Conservation (phyloP, 2,329 filamentous ascomycete species). For the Exophiala alcalophila region DNA sequence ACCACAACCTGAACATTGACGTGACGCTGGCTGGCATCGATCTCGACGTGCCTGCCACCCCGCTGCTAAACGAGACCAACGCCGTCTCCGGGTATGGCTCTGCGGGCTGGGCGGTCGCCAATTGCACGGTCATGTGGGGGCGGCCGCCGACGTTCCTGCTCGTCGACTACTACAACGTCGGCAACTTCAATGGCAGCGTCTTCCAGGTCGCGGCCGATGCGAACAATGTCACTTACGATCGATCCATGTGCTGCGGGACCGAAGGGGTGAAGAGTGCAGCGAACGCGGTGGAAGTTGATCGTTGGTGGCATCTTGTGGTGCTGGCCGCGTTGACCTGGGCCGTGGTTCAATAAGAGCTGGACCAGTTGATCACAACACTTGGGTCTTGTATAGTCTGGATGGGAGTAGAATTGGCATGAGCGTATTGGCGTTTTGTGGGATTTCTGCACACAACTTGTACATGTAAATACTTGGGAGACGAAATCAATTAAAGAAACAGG, state of each 20-base stretch:
- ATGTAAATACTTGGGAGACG: too few species aligned
- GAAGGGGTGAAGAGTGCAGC: constrained; percentile 11
- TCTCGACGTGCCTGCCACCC: constrained; percentile 69
- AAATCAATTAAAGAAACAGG: too few species aligned
- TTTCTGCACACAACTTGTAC: too few species aligned
- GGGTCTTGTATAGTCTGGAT: too few species aligned
- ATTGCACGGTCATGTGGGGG: constrained; percentile 64
- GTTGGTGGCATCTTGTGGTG: too few species aligned
- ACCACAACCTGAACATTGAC: constrained; percentile 86
- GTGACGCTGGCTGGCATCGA: constrained; percentile 63
- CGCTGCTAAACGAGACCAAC: constrained; percentile 70
- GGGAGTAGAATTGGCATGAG: too few species aligned
- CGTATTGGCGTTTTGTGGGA: too few species aligned
- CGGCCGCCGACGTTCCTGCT: constrained; percentile 74
- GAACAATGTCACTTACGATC: constrained; percentile 69
- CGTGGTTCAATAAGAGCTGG: too few species aligned
- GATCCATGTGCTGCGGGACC: constrained; percentile 39
- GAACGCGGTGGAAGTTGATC: neutral
- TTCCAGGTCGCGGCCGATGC: constrained; percentile 69
- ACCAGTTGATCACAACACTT: too few species aligned
- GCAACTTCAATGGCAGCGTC: constrained; percentile 66
- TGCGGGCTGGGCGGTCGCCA: constrained; percentile 61
- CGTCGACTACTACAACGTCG: constrained; percentile 80
- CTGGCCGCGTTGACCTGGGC: too few species aligned
- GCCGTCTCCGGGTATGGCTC: constrained; percentile 62